These are phyloP conservation scores for Calonectria henricotiae DNA, from an alignment of 2,329 filamentous ascomycete genomes.

Conservation along the genomic window DNA sequence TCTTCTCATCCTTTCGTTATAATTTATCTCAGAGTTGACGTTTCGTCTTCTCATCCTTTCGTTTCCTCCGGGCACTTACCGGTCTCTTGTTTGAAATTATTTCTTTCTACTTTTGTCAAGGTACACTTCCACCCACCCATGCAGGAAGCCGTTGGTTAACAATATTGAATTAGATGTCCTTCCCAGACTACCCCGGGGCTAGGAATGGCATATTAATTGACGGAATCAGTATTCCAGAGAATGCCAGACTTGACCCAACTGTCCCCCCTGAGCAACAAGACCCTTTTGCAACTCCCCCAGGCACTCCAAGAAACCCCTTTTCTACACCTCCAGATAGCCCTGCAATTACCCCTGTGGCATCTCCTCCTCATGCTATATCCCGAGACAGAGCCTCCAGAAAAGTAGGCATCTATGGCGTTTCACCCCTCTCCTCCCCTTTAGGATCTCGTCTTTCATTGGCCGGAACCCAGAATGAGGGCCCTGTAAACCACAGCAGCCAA, in stretches of 20 bases:
- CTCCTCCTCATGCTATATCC: conserved; percentile 6
- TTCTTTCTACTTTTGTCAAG: neutral
- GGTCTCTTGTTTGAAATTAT: neutral
- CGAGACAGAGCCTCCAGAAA: conserved; percentile 2
- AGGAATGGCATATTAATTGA: neutral
- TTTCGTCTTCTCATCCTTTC: neutral
- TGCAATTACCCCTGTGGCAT: neutral
- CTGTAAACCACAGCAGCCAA: conserved; percentile 3
- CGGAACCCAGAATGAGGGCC: conserved; percentile 3
- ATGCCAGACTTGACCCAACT: conserved; percentile 13
- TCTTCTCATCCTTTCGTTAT: neutral
- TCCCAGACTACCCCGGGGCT: neutral
- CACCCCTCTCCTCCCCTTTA: neutral
- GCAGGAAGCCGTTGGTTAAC: neutral
- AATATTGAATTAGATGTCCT: neutral
- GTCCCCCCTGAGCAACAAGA: neutral
- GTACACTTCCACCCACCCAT: neutral
- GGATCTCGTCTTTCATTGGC: conserved; percentile 11
- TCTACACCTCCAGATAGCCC: conserved; percentile 7
- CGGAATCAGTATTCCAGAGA: conserved; percentile 2
- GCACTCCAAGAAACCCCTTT: conserved; percentile 5
- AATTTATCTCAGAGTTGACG: neutral
- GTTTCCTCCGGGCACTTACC: neutral
- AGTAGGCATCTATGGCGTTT: conserved; percentile 21
- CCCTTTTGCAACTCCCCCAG: conserved; percentile 18